Evolutionary conservation across 164 flowering plant genomes (phyloP), one percentile per base, ranked within the genome.

Genomic region (Stephania japonica): DNA sequence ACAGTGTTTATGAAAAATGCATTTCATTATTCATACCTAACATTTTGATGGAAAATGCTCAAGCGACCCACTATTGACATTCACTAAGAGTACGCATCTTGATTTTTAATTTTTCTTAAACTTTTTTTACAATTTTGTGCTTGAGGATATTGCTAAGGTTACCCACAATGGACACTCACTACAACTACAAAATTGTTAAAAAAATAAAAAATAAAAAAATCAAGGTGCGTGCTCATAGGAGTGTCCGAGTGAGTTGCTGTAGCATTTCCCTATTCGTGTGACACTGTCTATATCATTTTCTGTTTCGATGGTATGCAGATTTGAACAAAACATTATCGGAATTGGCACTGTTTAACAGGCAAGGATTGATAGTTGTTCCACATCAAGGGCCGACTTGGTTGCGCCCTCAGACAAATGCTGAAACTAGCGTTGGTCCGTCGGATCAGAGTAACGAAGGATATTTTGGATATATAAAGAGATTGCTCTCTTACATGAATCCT

Each of bases 321-420:
- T 74, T 89, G 84, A 76, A 77, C 69, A 84, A 82, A 78, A 76
- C 87, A 23, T 77, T 93, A 68, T 81, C 84, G 66, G 93, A 90
- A 66, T 79, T 93, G 80, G 91, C 86, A 14, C 79, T 93, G 72
- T 65, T 75, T 71, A 78, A 85, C 64, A 85, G 98, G 75, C 97
- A 93, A 76, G 89, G 92, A 74, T 74, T 93, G 75, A 81, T 91
- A 50, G 88, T 89, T 77, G 90, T 93, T 82, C 90, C 91, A 71
- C 85, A 72, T 70, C 21, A 71, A 70, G 77, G 84, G 77, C 56
- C 77, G 56, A 62, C 86, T 42, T 69, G 77, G 7, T 72, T 80
- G 16, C 47, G 27, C 25, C 67, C 65, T 32, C 80, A 67, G 56
- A 49, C 73, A 65, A 75, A 24, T 76, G 25, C 77, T 24, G 18